Conservation (phyloP, 345 rosid genomes). For the Cardiospermum halicacabum region DNA sequence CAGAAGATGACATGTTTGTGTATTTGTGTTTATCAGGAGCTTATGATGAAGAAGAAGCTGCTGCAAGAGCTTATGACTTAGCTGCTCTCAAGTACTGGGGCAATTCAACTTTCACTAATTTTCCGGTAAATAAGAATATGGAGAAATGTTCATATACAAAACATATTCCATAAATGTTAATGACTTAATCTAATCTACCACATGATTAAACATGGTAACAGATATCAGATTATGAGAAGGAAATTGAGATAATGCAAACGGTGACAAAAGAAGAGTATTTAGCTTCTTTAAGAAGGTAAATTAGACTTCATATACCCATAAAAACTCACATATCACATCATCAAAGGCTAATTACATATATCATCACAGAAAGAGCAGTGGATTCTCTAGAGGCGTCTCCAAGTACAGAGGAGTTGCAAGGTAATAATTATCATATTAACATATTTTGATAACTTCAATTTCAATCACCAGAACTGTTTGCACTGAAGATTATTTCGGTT, state of each 20-base stretch:
- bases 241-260: conserved; percentile 54
- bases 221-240: conserved; percentile 53
- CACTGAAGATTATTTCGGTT: background rate
- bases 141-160: too few species aligned
- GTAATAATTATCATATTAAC: too few species aligned
- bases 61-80: conserved; percentile 65
- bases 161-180: too few species aligned
- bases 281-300: conserved; percentile 64
- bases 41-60: conserved; percentile 71
- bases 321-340: background rate
- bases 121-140: too few species aligned
- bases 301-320: background rate
- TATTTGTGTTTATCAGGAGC: conserved; percentile 38
- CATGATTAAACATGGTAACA: conserved; percentile 8
- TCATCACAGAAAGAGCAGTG: conserved; percentile 57
- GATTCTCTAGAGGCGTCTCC: conserved; percentile 71
- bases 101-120: conserved; percentile 53
- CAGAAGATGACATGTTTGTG: background rate
- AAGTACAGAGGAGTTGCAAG: conserved; percentile 72
- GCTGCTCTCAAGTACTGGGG: conserved; percentile 77
- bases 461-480: background rate
- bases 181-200: too few species aligned
- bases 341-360: background rate
- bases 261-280: conserved; percentile 61
- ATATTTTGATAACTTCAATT: conserved; percentile 4